Evolutionary conservation across 768 basidiomycete species (phyloP).

Genomic region (Leucocoprinus sp.): DNA sequence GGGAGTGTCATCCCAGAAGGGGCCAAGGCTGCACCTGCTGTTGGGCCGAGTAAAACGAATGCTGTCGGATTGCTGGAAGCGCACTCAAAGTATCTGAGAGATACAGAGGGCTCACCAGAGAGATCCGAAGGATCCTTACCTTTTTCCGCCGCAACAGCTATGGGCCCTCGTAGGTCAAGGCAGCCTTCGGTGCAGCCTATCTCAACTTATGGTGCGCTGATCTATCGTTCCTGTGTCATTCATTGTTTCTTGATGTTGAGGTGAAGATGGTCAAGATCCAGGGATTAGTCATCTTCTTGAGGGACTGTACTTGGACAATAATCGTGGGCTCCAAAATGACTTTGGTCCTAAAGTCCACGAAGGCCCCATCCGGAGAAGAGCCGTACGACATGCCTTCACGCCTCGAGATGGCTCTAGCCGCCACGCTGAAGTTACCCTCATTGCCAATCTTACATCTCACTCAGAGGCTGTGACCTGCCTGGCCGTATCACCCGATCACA

Average conservation of each 20-base stretch:
- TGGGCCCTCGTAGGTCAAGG: slow-evolving; percentile 41
- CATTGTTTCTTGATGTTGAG: slow-evolving; percentile 1
- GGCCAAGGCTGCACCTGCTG: slow-evolving; percentile 82
- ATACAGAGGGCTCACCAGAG: slow-evolving; percentile 58
- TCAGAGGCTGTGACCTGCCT: slow-evolving; percentile 71
- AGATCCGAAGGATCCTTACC: slow-evolving; percentile 78
- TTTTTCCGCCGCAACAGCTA: slow-evolving; percentile 47
- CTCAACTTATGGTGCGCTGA: slow-evolving; percentile 58
- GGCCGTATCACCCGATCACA: slow-evolving; percentile 86
- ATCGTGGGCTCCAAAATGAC: slow-evolving; percentile 78
- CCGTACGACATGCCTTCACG: slow-evolving; percentile 59
- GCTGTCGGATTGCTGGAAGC: slow-evolving; percentile 79
- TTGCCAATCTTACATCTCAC: slow-evolving; percentile 82
- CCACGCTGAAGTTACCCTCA: slow-evolving; percentile 68
- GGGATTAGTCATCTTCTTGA: slow-evolving; percentile 86
- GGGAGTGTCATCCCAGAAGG: slow-evolving; percentile 53
- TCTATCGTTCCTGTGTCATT: not conserved
- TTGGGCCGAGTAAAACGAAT: slow-evolving; percentile 79
- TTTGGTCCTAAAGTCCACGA: slow-evolving; percentile 87
- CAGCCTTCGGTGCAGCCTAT: slow-evolving; percentile 50
- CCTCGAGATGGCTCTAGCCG: slow-evolving; percentile 53
- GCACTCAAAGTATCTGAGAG: slow-evolving; percentile 45
- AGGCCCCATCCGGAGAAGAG: slow-evolving; percentile 69
- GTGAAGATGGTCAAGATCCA: slow-evolving; percentile 79
- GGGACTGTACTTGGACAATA: slow-evolving; percentile 81